Evolutionary conservation across 2,329 filamentous ascomycete species (phyloP), one percentile per base, ranked within the genome.

Genomic region (Sporothrix humicola): DNA sequence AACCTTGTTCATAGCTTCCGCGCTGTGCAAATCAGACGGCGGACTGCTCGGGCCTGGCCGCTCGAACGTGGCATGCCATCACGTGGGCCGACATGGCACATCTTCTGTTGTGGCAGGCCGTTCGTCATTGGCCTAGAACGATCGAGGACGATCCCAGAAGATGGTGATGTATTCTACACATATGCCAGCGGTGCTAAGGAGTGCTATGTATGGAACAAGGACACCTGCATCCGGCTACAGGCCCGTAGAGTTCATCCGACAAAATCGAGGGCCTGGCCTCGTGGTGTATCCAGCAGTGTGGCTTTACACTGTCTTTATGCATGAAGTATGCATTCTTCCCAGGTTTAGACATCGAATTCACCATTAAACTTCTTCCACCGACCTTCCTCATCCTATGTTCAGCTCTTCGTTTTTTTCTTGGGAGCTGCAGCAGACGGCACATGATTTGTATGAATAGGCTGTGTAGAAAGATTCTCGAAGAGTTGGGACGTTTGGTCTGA

Each of bases 91-190:
- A 8, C 3, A 48, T 48, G 46, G 46, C 46, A 7, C 7, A 37
- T 7, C 48, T 15, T 50, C 52, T 61, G 42, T 23, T 66, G n/a
- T 48, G 61, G 17, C 61, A 66, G 61, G 61, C 15, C n/a, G 12
- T 15, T 15, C 58, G n/a, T 58, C 58, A 63, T 15, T 66, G 42
- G 61, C 61, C 58, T 42, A 48, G 61, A 66, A 46, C n/a, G 13
- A 48, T 48, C 56, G 10, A 20, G 15, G 61, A 48, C n/a, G 61
- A 48, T 48, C 61, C n/a, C n/a, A 42, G 59, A 48, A 37, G 8
- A 42, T 48, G 61, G 20, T 15, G 42, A 26, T 66, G 15, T 66
- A 4, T 37, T 37, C 31, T 37, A 37, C 31, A 37, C 31, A 37
- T 26, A 10, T 48, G 61, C 3, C 42, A 23, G 42, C 31, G 31